Conservation (phyloP, 2,329 filamentous ascomycete species). For the Metarhizium sp. region DNA sequence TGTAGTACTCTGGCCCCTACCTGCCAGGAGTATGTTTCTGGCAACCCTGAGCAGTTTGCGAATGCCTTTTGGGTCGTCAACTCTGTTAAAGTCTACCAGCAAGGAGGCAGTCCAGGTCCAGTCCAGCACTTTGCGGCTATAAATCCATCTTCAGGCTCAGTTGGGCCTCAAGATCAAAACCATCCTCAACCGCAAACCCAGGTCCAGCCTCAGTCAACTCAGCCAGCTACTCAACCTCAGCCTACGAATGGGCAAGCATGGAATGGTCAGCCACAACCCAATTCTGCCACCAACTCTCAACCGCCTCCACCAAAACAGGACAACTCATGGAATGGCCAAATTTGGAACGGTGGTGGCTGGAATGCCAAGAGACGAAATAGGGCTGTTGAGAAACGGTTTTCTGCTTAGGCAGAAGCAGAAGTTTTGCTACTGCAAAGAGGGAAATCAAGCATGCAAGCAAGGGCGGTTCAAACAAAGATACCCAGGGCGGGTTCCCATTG, state of each 20-base stretch:
- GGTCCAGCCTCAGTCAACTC: background rate
- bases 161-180: no score
- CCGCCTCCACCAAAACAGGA: background rate
- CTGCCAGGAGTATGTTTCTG: slow-evolving; percentile 63
- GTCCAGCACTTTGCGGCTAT: no score
- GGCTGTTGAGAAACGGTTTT: background rate
- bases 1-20: slow-evolving; percentile 52
- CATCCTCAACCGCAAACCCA: background rate
- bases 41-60: slow-evolving; percentile 59
- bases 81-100: slow-evolving; percentile 53
- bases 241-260: slow-evolving; percentile 3
- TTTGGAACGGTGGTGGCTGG: slow-evolving; percentile 5
- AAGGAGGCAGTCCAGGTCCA: slow-evolving; percentile 2
- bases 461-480: background rate
- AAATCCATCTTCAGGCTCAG: no score
- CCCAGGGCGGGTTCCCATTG: slow-evolving; percentile 1
- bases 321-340: slow-evolving; percentile 3
- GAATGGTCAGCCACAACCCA: background rate
- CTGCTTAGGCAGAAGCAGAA: background rate
- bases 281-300: background rate
- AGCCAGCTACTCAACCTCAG: background rate
- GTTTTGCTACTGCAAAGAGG: background rate
- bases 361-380: background rate
- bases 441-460: background rate
- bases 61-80: slow-evolving; percentile 74